Percentiles rank a stretch among this genome's conserved stretches.
Evolutionary conservation across 83 land plant genomes (phyloP).

Genomic region (Diphasiastrum complanatum): DNA sequence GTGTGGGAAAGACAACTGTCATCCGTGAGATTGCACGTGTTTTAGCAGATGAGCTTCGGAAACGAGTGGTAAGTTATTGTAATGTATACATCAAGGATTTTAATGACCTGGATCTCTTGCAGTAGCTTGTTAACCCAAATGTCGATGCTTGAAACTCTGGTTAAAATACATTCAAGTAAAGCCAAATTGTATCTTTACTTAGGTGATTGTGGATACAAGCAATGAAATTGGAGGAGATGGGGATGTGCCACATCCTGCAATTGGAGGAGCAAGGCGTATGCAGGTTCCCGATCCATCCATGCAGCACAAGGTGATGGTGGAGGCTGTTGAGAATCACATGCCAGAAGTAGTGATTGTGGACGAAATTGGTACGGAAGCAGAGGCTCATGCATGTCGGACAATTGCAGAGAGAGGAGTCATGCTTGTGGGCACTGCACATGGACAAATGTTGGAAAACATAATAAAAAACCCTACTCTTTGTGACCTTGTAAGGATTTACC

Average conservation of each 20-base stretch:
- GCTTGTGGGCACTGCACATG: slow-evolving; percentile 76
- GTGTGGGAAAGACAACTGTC: slow-evolving; percentile 77
- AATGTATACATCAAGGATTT: not conserved
- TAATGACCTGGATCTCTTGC: slow-evolving; percentile 4
- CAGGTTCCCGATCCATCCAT: slow-evolving; percentile 68
- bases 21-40: slow-evolving; percentile 72
- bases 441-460: slow-evolving; percentile 55
- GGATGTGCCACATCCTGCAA: slow-evolving; percentile 61
- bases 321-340: slow-evolving; percentile 80
- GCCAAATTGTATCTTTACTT: no score
- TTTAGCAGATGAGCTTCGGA: slow-evolving; percentile 57
- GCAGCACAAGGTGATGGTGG: slow-evolving; percentile 72
- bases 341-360: slow-evolving; percentile 75
- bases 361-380: slow-evolving; percentile 74
- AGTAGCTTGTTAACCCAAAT: not conserved
- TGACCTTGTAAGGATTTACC: slow-evolving; percentile 43
- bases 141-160: no score
- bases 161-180: not conserved
- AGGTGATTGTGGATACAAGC: slow-evolving; percentile 82
- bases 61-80: slow-evolving; percentile 48
- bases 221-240: slow-evolving; percentile 83
- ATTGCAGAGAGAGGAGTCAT: slow-evolving; percentile 80
- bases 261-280: slow-evolving; percentile 69
- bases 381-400: slow-evolving; percentile 61
- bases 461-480: slow-evolving; percentile 63